A percentile compares a stretch with the other conserved stretches of the same genome.
These are phyloP conservation scores for Saccharomyces hybrid DNA, from an alignment of 1,139 yeast species.

Conservation along the genomic window DNA sequence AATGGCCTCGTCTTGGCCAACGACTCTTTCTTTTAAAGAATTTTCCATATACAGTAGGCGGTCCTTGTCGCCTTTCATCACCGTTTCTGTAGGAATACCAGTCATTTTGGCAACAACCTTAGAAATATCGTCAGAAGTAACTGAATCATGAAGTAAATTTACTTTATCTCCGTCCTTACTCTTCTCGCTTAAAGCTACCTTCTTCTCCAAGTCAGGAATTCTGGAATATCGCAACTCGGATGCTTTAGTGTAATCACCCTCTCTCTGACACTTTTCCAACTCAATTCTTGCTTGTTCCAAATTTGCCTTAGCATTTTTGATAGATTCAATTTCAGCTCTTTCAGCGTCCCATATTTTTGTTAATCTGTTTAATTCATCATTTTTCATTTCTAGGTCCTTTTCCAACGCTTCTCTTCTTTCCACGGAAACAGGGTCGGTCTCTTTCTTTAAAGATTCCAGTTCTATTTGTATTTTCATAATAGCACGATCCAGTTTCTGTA, in stretches of 20 bases:
- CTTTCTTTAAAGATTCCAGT: constrained; percentile 85
- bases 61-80: constrained; percentile 92
- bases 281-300: constrained; percentile 80
- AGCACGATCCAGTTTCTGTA: constrained; percentile 78
- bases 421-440: constrained; percentile 74
- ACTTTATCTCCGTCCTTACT: constrained; percentile 30
- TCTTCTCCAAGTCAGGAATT: constrained; percentile 69
- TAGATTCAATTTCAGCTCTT: constrained; percentile 60
- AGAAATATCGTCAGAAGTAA: constrained; percentile 90
- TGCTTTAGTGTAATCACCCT: constrained; percentile 80
- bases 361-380: constrained; percentile 57
- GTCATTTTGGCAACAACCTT: constrained; percentile 89
- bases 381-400: constrained; percentile 54
- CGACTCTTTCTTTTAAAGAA: constrained; percentile 65
- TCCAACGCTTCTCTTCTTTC: constrained; percentile 66
- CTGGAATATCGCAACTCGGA: constrained; percentile 82
- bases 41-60: constrained; percentile 82
- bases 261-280: constrained; percentile 73
- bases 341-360: constrained; percentile 86
- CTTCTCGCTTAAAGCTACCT: constrained; percentile 47
- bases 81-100: constrained; percentile 88
- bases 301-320: constrained; percentile 72
- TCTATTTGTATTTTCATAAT: constrained; percentile 94
- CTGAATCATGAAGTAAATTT: constrained; percentile 75
- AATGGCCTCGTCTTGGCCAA: constrained; percentile 95